Conservation (phyloP, 306 rosid species). For the Dalbergia oliveri region DNA sequence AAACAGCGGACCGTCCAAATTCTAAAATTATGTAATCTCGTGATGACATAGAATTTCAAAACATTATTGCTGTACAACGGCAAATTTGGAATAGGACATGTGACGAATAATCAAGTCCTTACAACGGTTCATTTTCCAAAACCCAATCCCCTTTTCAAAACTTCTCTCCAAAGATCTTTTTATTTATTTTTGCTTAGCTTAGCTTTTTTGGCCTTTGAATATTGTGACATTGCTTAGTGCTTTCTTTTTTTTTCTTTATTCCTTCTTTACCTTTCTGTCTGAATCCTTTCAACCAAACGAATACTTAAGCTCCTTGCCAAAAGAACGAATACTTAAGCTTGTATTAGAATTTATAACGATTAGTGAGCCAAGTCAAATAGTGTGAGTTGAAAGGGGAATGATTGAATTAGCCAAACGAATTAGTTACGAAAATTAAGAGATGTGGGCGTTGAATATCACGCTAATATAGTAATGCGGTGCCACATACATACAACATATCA, state of each 20-base stretch:
- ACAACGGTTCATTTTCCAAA: conserved; percentile 51
- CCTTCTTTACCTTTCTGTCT: conserved; percentile 24
- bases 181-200: not conserved
- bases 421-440: conserved; percentile 10
- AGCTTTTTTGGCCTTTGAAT: not conserved
- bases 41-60: conserved; percentile 22
- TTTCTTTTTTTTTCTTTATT: conserved; percentile 7
- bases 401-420: conserved; percentile 36
- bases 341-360: not conserved
- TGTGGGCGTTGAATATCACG: not conserved
- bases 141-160: not conserved
- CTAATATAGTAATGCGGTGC: not conserved
- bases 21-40: not conserved
- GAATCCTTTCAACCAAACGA: conserved; percentile 12
- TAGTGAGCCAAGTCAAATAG: conserved; percentile 1
- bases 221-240: not conserved
- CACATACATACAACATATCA: not conserved
- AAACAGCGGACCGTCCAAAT: no score
- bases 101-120: conserved; percentile 45
- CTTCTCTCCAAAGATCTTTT: not conserved
- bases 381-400: not conserved
- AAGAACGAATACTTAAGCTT: not conserved
- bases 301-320: not conserved
- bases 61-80: conserved; percentile 31
- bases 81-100: conserved; percentile 28